These are phyloP conservation scores for Pyronema omphalodes DNA, from an alignment of 495 filamentous ascomycete genomes.

Conservation along the genomic window DNA sequence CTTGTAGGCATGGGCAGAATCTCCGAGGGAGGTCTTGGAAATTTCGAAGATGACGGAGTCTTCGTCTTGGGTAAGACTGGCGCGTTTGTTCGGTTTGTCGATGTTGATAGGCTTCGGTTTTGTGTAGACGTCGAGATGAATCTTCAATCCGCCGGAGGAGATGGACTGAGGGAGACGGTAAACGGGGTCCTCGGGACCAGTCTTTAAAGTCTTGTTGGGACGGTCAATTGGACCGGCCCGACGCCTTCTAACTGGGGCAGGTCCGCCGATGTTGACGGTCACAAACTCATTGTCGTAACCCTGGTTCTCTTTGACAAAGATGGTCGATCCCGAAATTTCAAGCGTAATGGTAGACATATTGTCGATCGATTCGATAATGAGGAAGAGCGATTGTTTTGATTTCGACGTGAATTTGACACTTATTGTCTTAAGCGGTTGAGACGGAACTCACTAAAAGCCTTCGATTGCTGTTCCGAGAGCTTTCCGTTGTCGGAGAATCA, in stretches of 20 bases:
- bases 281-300: constrained; percentile 9
- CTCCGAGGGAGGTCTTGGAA: constrained; percentile 15
- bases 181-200: constrained; percentile 16
- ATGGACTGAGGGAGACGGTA: constrained; percentile 22
- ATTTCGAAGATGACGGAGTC: constrained; percentile 21
- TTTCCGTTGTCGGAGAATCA: no score
- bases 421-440: no score
- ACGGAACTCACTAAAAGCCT: no score
- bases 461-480: no score
- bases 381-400: no score
- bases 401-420: no score
- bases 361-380: neutral
- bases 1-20: constrained; percentile 8
- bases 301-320: constrained; percentile 10
- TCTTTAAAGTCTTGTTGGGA: constrained; percentile 5
- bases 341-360: constrained; percentile 10
- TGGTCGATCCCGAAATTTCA: constrained; percentile 19
- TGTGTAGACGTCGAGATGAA: constrained; percentile 18
- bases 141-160: constrained; percentile 21
- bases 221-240: neutral
- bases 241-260: neutral
- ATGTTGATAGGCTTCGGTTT: neutral
- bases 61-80: constrained; percentile 13
- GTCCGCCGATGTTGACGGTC: constrained; percentile 12
- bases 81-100: neutral